Conservation (phyloP, 371 early-diverging fungal species). For the Mortierella polycephala region DNA sequence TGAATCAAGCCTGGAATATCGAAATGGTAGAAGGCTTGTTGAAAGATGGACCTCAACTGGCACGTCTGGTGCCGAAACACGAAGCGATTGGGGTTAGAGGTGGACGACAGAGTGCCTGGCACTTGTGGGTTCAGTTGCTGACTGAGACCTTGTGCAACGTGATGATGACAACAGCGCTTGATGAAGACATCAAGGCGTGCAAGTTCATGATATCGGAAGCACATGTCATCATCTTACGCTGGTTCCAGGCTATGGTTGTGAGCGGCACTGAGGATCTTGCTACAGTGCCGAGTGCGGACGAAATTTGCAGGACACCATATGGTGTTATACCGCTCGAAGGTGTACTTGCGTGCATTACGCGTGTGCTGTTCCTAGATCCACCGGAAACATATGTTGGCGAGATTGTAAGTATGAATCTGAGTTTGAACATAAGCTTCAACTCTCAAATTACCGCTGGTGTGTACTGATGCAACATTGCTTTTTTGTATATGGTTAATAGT, state of each 20-base stretch:
- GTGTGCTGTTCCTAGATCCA: constrained; percentile 44
- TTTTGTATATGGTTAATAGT: constrained; percentile 6
- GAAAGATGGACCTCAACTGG: constrained; percentile 24
- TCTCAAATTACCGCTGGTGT: background rate
- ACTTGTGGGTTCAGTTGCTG: constrained; percentile 40
- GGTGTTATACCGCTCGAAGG: constrained; percentile 32
- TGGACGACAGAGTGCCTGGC: constrained; percentile 16
- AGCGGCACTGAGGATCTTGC: constrained; percentile 4
- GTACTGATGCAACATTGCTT: background rate
- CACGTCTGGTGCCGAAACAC: constrained; percentile 34
- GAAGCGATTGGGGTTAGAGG: constrained; percentile 20
- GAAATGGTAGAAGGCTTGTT: constrained; percentile 42
- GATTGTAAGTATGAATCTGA: constrained; percentile 15
- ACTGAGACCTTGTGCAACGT: constrained; percentile 48
- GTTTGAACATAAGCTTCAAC: background rate
- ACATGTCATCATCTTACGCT: constrained; percentile 38
- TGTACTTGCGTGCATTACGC: constrained; percentile 23
- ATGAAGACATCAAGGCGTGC: constrained; percentile 45
- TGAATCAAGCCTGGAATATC: constrained; percentile 35
- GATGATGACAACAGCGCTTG: constrained; percentile 49
- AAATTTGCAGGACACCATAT: constrained; percentile 39
- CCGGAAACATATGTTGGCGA: constrained; percentile 41
- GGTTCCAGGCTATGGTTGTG: constrained; percentile 42
- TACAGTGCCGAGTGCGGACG: constrained; percentile 11
- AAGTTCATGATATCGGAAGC: constrained; percentile 40